Percentiles rank a stretch among this genome's conserved stretches.
These are phyloP conservation scores for Quercus glauca DNA, from an alignment of 306 rosid species.

Conservation along the genomic window DNA sequence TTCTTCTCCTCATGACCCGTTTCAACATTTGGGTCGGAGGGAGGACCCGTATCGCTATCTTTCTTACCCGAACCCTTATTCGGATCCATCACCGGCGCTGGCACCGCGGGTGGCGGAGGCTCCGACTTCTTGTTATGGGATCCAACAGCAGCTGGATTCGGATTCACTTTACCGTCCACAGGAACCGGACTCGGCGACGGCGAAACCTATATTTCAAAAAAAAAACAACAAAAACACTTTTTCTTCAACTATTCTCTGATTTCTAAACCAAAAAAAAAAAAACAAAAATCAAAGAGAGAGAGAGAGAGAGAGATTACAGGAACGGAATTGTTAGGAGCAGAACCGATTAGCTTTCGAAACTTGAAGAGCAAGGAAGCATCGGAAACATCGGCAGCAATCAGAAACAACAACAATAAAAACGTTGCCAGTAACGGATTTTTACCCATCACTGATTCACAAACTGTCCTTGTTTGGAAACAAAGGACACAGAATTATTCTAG, in stretches of 20 bases:
- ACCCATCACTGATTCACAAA: slow-evolving; percentile 26
- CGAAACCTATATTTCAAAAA: slow-evolving; percentile 31
- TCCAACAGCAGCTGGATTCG: slow-evolving; percentile 16
- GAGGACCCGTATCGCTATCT: neutral
- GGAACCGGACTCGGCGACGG: slow-evolving; percentile 31
- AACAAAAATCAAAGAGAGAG: neutral
- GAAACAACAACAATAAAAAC: slow-evolving; percentile 26
- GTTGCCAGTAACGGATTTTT: slow-evolving; percentile 28
- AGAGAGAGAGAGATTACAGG: slow-evolving; percentile 24
- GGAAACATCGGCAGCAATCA: slow-evolving; percentile 34
- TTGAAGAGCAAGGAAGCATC: slow-evolving; percentile 33
- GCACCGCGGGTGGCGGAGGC: neutral
- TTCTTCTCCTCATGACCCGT: neutral
- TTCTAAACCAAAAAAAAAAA: slow-evolving; percentile 26
- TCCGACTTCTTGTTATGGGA: neutral
- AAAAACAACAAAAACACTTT: slow-evolving; percentile 15
- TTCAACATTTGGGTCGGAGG: slow-evolving; percentile 27
- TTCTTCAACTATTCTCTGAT: slow-evolving; percentile 27
- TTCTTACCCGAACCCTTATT: neutral
- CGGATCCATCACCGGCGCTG: neutral
- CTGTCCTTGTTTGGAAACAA: too few relatives aligned
- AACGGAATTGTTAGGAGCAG: slow-evolving; percentile 4
- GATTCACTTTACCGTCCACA: slow-evolving; percentile 12
- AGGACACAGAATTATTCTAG: neutral
- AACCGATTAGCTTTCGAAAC: slow-evolving; percentile 39